phyloP scores from a whole-genome alignment of 2,329 filamentous ascomycete genomes.

The Chaetothyriales sp. region DNA sequence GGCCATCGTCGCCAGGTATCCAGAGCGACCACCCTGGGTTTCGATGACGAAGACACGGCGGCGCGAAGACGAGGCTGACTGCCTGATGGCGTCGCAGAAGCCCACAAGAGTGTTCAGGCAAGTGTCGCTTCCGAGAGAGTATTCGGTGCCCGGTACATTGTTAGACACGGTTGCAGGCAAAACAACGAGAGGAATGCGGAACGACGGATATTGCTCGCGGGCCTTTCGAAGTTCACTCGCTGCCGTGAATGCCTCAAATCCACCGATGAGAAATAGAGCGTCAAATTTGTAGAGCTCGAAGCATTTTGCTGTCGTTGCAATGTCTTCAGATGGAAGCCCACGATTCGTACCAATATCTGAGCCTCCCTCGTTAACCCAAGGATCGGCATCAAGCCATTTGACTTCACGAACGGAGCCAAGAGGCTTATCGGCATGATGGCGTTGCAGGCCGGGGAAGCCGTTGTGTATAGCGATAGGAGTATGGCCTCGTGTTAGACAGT shows the following conservation, averaged over 20 bases:
- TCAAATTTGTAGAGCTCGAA: conserved; percentile 83
- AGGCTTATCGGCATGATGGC: conserved; percentile 76
- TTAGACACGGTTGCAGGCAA: conserved; percentile 97
- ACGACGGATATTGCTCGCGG: conserved; percentile 61
- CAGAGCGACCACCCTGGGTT: conserved; percentile 87
- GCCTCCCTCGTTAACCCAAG: conserved; percentile 91
- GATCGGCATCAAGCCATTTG: conserved; percentile 84
- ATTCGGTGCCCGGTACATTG: conserved; percentile 95
- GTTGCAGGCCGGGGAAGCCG: conserved; percentile 83
- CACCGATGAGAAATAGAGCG: conserved; percentile 79
- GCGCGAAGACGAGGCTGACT: conserved; percentile 85
- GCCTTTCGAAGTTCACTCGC: conserved; percentile 76
- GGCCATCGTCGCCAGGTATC: conserved; percentile 82
- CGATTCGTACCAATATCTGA: conserved; percentile 98
- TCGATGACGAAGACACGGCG: conserved; percentile 95
- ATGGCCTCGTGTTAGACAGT: conserved; percentile 85
- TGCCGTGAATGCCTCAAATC: conserved; percentile 92
- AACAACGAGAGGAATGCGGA: conserved; percentile 84
- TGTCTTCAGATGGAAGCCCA: conserved; percentile 75
- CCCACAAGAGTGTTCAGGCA: conserved; percentile 88
- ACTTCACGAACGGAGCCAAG: conserved; percentile 72
- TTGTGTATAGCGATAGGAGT: conserved; percentile 89
- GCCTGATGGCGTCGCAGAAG: conserved; percentile 95
- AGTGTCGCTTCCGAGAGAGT: conserved; percentile 90
- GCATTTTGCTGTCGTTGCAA: conserved; percentile 67